phyloP scores from a whole-genome alignment of 1,284 basidiomycete species.

The Austropuccinia psidii region DNA sequence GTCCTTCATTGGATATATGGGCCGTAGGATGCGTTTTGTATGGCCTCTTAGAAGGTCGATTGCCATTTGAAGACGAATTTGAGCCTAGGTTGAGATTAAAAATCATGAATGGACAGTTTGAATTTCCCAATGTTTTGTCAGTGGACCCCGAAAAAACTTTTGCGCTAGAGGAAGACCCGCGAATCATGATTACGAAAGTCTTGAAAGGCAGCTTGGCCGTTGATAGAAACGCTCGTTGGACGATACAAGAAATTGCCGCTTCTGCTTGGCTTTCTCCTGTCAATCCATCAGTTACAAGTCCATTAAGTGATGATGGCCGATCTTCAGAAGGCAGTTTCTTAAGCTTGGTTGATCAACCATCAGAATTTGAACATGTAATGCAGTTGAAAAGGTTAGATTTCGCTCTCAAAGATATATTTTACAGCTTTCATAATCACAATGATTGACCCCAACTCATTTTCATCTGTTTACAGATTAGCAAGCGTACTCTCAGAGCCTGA shows the following conservation, averaged over 20 bases:
- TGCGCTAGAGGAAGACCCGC: background rate
- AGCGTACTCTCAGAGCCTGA: too few species aligned
- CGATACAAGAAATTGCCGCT: constrained; percentile 8
- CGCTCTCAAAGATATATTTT: too few species aligned
- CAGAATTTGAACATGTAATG: too few species aligned
- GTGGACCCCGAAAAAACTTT: background rate
- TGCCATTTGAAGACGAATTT: constrained; percentile 78
- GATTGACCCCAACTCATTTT: too few species aligned
- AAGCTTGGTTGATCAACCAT: too few species aligned
- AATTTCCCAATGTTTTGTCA: constrained; percentile 44
- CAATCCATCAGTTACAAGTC: background rate
- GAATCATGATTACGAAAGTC: constrained; percentile 7
- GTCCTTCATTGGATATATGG: constrained; percentile 72
- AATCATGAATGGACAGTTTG: constrained; percentile 67
- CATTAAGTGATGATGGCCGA: background rate
- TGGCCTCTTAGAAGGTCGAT: constrained; percentile 64
- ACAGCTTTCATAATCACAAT: too few species aligned
- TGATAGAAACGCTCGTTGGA: constrained; percentile 7
- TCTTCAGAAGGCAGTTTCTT: too few species aligned
- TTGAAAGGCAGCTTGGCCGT: constrained; percentile 24
- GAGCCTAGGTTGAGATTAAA: constrained; percentile 84
- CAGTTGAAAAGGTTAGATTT: too few species aligned
- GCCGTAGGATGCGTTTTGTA: constrained; percentile 81
- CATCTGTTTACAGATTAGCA: too few species aligned
- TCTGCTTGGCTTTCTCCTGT: background rate